Evolutionary conservation across 1,284 basidiomycete species (phyloP).

Genomic region (Cryptococcus jaspeensis): DNA sequence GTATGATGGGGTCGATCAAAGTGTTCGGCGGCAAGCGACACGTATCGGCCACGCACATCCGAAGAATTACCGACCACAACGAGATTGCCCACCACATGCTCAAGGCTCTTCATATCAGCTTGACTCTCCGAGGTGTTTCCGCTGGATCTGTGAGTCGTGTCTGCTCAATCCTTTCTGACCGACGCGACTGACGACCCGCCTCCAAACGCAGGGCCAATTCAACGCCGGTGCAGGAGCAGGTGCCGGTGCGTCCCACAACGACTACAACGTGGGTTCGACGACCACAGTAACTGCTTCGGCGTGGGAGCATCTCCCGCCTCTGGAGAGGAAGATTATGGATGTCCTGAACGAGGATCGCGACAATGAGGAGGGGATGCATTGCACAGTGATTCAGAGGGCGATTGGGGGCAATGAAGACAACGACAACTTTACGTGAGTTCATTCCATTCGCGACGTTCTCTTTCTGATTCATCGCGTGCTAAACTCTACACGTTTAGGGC

Average conservation of each 20-base stretch:
- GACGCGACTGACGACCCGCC: neutral
- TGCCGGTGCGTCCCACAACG: conserved; percentile 21
- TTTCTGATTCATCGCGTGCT: neutral
- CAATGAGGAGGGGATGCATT: conserved; percentile 62
- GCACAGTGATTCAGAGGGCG: conserved; percentile 56
- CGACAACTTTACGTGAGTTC: conserved; percentile 53
- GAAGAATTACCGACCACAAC: conserved; percentile 66
- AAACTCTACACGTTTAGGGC: conserved; percentile 50
- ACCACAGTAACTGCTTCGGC: conserved; percentile 1
- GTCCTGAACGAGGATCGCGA: conserved; percentile 52
- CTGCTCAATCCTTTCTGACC: neutral
- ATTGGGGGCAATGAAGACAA: conserved; percentile 28
- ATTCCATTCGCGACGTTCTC: neutral
- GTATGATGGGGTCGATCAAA: conserved; percentile 89
- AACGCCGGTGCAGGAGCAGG: conserved; percentile 1
- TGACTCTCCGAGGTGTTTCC: conserved; percentile 53
- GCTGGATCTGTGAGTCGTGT: conserved; percentile 35
- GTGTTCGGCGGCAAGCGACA: conserved; percentile 78
- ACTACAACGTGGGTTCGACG: conserved; percentile 33
- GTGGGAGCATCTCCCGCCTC: conserved; percentile 59
- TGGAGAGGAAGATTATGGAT: conserved; percentile 67
- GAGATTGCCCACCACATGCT: conserved; percentile 79
- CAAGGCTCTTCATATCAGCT: conserved; percentile 58
- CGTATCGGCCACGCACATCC: conserved; percentile 73
- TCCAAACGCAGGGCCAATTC: conserved; percentile 3